Conservation (phyloP, 2,329 filamentous ascomycete species). For the Colletotrichum sp. region DNA sequence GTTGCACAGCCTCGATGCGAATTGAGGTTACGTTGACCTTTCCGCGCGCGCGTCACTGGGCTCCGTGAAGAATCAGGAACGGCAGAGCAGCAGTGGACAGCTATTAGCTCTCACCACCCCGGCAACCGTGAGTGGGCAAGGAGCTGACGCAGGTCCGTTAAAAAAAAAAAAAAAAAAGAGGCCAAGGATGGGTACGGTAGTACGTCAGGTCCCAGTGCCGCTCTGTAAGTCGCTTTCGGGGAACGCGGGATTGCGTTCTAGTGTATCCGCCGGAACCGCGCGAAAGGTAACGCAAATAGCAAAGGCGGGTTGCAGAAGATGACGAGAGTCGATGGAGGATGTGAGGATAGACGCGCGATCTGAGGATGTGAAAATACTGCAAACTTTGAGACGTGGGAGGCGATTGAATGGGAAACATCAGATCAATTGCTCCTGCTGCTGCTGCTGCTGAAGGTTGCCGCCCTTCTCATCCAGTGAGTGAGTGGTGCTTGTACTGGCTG, state of each 20-base stretch:
- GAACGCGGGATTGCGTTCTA: not conserved
- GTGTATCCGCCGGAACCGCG: not conserved
- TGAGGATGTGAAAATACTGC: not conserved
- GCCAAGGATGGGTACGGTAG: not conserved
- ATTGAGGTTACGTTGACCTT: not conserved
- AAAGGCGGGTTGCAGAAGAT: not conserved
- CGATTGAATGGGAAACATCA: constrained; percentile 2
- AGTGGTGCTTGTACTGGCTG: not conserved
- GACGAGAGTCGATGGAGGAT: not conserved
- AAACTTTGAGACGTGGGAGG: not conserved
- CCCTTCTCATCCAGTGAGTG: not conserved
- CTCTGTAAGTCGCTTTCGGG: not conserved
- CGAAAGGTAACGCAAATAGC: not conserved
- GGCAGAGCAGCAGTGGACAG: constrained; percentile 13
- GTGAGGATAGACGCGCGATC: not conserved
- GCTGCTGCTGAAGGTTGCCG: not conserved
- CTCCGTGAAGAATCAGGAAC: not conserved
- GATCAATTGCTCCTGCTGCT: constrained; percentile 5
- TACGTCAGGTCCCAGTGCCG: not conserved
- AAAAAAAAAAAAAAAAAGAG: not conserved
- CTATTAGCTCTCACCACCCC: constrained; percentile 8
- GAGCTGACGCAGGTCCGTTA: constrained; percentile 18
- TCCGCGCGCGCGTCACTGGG: not conserved
- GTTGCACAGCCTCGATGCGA: not conserved
- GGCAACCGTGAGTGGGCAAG: constrained; percentile 14